Percentiles rank a stretch among this genome's conserved stretches.
phyloP scores from a whole-genome alignment of 148 eudicot species.

The Selenicereus undatus region DNA sequence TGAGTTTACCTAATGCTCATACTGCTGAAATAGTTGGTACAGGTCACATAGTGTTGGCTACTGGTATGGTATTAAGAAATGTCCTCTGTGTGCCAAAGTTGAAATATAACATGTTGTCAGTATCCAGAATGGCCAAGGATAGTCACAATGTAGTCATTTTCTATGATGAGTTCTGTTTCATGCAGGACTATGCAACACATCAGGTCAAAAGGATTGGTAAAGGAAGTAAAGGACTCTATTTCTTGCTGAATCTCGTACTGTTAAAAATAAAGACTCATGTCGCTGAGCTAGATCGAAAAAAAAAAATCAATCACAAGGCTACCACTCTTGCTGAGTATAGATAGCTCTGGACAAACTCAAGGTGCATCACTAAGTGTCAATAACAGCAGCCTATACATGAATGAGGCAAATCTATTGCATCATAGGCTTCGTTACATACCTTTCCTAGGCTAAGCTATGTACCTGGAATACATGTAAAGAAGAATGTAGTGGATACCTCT shows the following conservation, averaged over 20 bases:
- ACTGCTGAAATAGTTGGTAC: background rate
- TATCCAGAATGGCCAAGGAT: background rate
- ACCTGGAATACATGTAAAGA: background rate
- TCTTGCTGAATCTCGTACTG: too few species aligned
- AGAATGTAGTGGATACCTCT: background rate
- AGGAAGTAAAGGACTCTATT: too few species aligned
- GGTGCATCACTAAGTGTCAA: too few species aligned
- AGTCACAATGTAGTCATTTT: background rate
- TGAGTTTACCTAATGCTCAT: background rate
- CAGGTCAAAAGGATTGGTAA: too few species aligned
- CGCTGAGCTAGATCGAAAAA: too few species aligned
- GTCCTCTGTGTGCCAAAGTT: background rate
- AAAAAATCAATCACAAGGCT: too few species aligned
- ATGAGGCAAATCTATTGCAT: background rate
- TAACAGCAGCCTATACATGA: too few species aligned
- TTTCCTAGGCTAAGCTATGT: too few species aligned
- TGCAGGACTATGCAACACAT: too few species aligned
- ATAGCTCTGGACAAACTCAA: too few species aligned
- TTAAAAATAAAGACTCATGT: too few species aligned
- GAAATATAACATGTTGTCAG: background rate
- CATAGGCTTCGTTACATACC: background rate
- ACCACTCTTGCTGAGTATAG: too few species aligned
- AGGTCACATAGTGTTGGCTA: background rate
- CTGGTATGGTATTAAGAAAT: background rate
- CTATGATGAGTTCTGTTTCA: background rate